Percentiles rank a stretch among this genome's conserved stretches.
Evolutionary conservation across 1,284 basidiomycete species (phyloP).

Genomic region (Fomitopsis betulina): DNA sequence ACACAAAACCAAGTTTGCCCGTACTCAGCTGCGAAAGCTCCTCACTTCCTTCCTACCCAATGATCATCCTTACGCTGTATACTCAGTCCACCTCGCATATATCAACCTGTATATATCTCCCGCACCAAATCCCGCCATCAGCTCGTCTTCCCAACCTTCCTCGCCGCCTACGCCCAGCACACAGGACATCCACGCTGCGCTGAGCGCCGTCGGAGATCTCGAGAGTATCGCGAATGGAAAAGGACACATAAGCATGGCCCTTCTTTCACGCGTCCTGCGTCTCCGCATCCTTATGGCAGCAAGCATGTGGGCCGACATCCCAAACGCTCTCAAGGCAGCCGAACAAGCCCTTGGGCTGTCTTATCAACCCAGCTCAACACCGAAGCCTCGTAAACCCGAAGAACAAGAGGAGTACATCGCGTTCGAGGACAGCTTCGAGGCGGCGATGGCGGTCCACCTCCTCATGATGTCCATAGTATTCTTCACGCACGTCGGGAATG

Average conservation of each 20-base stretch:
- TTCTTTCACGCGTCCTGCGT: constrained; percentile 46
- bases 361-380: constrained; percentile 26
- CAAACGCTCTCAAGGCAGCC: constrained; percentile 36
- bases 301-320: constrained; percentile 47
- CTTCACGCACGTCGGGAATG: constrained; percentile 50
- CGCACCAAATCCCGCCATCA: constrained; percentile 2
- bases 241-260: constrained; percentile 38
- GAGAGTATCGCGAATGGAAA: constrained; percentile 35
- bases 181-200: constrained; percentile 35
- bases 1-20: constrained; percentile 54
- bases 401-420: constrained; percentile 23
- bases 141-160: constrained; percentile 5
- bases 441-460: constrained; percentile 42
- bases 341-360: constrained; percentile 43
- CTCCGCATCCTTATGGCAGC: constrained; percentile 47
- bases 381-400: constrained; percentile 16
- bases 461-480: constrained; percentile 57
- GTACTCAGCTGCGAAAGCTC: constrained; percentile 49
- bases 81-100: constrained; percentile 47
- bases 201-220: constrained; percentile 40
- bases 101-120: constrained; percentile 40
- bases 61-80: constrained; percentile 50
- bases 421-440: constrained; percentile 37
- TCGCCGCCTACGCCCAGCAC: constrained; percentile 11
- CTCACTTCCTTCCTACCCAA: constrained; percentile 41